These are phyloP conservation scores for Starmerella asiatica DNA, from an alignment of 805 yeast genomes.

Conservation along the genomic window DNA sequence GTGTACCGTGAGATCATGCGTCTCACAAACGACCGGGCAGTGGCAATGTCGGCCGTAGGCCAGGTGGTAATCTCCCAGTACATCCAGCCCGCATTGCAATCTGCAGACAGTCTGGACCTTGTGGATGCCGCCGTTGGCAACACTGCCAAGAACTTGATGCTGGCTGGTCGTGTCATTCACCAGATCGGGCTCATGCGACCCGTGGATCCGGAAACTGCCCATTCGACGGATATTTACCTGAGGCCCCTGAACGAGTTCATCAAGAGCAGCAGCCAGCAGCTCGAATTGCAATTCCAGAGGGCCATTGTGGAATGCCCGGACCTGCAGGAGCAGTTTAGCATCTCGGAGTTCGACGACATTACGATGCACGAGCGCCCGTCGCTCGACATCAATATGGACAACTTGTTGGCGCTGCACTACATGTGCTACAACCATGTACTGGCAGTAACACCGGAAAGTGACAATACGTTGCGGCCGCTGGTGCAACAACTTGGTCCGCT, in stretches of 20 bases:
- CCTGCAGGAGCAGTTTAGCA: constrained; percentile 45
- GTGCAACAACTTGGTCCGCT: constrained; percentile 33
- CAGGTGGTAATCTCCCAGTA: constrained; percentile 31
- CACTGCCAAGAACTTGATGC: constrained; percentile 39
- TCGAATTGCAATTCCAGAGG: constrained; percentile 34
- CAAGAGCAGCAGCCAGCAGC: constrained; percentile 35
- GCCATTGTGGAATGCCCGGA: constrained; percentile 40
- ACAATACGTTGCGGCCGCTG: constrained; percentile 42
- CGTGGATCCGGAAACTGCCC: constrained; percentile 20
- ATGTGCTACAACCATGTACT: constrained; percentile 24
- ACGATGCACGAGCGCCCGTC: constrained; percentile 36
- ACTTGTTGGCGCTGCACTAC: constrained; percentile 30
- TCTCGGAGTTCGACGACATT: constrained; percentile 54
- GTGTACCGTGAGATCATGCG: constrained; percentile 21
- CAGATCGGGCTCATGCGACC: constrained; percentile 59
- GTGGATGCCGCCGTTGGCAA: constrained; percentile 28
- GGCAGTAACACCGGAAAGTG: constrained; percentile 23
- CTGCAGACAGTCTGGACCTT: constrained; percentile 40
- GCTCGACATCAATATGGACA: constrained; percentile 27
- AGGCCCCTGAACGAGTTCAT: constrained; percentile 72
- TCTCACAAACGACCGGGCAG: constrained; percentile 31
- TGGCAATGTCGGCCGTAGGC: constrained; percentile 52
- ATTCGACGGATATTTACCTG: constrained; percentile 43
- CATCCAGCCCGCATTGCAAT: constrained; percentile 28
- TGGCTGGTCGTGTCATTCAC: constrained; percentile 43